Conservation (phyloP, 768 basidiomycete genomes). For the Collybia mongolica region DNA sequence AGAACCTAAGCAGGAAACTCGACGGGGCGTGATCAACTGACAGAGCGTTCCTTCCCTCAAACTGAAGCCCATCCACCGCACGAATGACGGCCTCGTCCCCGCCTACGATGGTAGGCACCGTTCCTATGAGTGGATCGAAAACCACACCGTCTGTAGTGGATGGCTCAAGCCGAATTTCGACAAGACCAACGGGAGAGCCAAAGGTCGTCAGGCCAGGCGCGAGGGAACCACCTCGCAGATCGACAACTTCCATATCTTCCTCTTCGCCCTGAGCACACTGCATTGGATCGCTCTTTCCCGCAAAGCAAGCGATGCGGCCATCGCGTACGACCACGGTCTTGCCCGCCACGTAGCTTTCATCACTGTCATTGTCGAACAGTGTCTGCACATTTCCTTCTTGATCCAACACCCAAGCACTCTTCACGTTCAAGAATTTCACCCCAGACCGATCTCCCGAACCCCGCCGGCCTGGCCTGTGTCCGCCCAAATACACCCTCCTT, state of each 20-base stretch:
- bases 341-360: constrained; percentile 12
- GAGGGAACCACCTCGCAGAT: constrained; percentile 66
- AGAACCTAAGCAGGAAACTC: constrained; percentile 3
- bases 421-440: constrained; percentile 57
- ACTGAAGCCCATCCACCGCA: constrained; percentile 66
- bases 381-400: constrained; percentile 16
- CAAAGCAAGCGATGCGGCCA: constrained; percentile 52
- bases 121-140: constrained; percentile 44
- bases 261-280: constrained; percentile 5
- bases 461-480: background rate
- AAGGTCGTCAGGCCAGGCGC: constrained; percentile 62
- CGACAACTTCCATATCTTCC: constrained; percentile 28
- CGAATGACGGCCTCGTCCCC: constrained; percentile 44
- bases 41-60: constrained; percentile 50
- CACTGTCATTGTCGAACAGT: constrained; percentile 19
- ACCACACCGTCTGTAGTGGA: constrained; percentile 68
- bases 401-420: constrained; percentile 29
- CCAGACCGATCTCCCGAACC: constrained; percentile 15
- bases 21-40: constrained; percentile 26
- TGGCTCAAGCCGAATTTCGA: constrained; percentile 64
- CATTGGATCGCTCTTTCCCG: constrained; percentile 14
- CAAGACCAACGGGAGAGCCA: constrained; percentile 63
- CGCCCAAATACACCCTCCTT: constrained; percentile 17
- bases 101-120: constrained; percentile 40
- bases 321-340: constrained; percentile 44